Evolutionary conservation across 768 basidiomycete species (phyloP).

Genomic region (Boletus edulis): DNA sequence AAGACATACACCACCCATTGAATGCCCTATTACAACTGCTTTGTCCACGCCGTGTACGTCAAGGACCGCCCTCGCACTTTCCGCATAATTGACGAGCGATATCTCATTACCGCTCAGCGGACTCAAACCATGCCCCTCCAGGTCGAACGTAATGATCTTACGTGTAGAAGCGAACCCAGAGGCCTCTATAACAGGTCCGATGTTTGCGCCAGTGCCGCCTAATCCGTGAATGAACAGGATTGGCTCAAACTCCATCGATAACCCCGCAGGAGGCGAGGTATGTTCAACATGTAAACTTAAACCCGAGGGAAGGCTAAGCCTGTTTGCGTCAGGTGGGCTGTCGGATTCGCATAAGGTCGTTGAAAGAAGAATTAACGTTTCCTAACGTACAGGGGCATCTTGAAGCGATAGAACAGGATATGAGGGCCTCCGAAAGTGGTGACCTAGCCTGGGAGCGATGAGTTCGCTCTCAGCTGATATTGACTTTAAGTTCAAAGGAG

Average conservation of each 20-base stretch:
- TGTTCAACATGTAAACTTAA: constrained; percentile 1
- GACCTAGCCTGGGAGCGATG: background rate
- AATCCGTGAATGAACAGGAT: constrained; percentile 7
- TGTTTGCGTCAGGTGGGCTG: constrained; percentile 3
- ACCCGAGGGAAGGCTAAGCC: constrained; percentile 5
- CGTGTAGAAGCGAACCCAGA: constrained; percentile 6
- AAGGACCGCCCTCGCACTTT: constrained; percentile 9
- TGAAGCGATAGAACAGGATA: background rate
- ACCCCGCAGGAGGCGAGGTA: background rate
- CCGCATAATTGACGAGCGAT: constrained; percentile 11
- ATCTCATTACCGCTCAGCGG: constrained; percentile 14
- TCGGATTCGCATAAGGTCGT: background rate
- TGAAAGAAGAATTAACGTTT: background rate
- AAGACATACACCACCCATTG: constrained; percentile 4
- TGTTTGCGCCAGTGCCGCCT: constrained; percentile 3
- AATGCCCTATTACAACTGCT: constrained; percentile 5
- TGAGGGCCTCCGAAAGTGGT: background rate
- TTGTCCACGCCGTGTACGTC: constrained; percentile 6
- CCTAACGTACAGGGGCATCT: background rate
- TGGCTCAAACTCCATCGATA: background rate
- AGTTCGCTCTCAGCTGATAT: background rate
- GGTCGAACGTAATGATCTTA: constrained; percentile 15
- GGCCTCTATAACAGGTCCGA: constrained; percentile 9
- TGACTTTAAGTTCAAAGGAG: background rate
- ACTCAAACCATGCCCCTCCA: constrained; percentile 6